Evolutionary conservation across 2,329 filamentous ascomycete species (phyloP).

Genomic region (Fusarium piperis): DNA sequence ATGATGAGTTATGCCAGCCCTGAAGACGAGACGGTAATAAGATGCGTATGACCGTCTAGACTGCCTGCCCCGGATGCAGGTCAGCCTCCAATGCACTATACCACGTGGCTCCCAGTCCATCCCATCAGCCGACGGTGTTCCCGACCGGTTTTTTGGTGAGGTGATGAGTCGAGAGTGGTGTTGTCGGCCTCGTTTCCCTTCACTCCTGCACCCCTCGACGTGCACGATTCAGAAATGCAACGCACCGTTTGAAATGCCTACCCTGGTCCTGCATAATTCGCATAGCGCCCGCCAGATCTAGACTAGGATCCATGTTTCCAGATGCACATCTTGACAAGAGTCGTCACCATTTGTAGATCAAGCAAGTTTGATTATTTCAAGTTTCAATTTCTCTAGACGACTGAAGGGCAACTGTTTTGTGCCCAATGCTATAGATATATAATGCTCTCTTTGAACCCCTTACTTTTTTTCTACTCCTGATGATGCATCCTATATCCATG

Average conservation of each 20-base stretch:
- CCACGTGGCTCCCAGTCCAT: conserved; percentile 20
- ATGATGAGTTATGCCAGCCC: neutral
- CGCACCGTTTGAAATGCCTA: neutral
- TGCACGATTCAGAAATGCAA: neutral
- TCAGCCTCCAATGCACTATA: neutral
- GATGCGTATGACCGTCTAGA: neutral
- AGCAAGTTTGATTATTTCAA: neutral
- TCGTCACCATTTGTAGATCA: neutral
- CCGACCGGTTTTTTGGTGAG: neutral
- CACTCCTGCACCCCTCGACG: neutral
- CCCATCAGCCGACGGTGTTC: conserved; percentile 18
- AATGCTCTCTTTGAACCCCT: conserved; percentile 15
- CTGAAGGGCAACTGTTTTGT: neutral
- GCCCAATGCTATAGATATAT: conserved; percentile 25
- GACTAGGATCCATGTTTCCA: conserved; percentile 3
- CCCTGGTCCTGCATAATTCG: neutral
- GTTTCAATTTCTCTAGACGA: conserved; percentile 16
- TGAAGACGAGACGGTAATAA: neutral
- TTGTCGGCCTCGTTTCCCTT: neutral
- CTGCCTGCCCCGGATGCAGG: neutral
- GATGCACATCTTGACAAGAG: neutral
- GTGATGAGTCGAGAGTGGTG: conserved; percentile 21
- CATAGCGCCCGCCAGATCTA: neutral
- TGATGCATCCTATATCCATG: conserved; percentile 2
- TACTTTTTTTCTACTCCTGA: conserved; percentile 20